Conservation (phyloP, 305 asterid species). For the Fraxinus sp. region DNA sequence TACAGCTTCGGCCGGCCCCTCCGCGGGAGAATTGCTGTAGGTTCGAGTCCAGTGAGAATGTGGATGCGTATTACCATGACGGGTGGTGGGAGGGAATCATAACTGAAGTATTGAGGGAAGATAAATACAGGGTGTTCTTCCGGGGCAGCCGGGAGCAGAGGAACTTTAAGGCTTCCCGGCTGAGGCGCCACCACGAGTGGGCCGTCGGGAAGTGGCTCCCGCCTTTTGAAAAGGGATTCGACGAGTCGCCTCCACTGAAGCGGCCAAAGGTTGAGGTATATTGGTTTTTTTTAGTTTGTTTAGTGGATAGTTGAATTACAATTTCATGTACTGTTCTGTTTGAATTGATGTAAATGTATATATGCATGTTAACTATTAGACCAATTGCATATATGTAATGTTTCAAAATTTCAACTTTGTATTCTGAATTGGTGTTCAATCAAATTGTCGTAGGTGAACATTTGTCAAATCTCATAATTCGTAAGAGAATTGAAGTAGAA, state of each 20-base stretch:
- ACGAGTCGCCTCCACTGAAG: neutral
- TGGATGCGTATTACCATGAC: constrained; percentile 62
- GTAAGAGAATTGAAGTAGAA: neutral
- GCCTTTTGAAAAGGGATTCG: constrained; percentile 27
- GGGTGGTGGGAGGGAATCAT: constrained; percentile 98
- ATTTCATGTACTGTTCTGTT: neutral
- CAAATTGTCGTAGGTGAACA: neutral
- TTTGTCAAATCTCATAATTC: neutral
- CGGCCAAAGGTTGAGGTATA: constrained; percentile 12
- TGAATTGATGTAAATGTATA: neutral
- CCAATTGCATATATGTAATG: neutral
- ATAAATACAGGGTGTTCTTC: constrained; percentile 51
- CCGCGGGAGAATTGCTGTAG: neutral
- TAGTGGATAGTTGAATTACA: neutral
- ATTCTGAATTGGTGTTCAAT: neutral
- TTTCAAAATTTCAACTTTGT: neutral
- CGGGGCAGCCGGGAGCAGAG: constrained; percentile 52
- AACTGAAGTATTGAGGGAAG: constrained; percentile 30
- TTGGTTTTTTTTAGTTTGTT: neutral
- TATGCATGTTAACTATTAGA: neutral
- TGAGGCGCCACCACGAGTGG: constrained; percentile 90
- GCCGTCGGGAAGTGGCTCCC: constrained; percentile 58
- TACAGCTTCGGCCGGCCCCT: neutral
- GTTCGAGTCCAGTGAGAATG: constrained; percentile 54
- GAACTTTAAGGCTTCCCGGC: constrained; percentile 33